Conservation (phyloP, 108 stramenopile species). For the Chaetoceros muelleri region DNA sequence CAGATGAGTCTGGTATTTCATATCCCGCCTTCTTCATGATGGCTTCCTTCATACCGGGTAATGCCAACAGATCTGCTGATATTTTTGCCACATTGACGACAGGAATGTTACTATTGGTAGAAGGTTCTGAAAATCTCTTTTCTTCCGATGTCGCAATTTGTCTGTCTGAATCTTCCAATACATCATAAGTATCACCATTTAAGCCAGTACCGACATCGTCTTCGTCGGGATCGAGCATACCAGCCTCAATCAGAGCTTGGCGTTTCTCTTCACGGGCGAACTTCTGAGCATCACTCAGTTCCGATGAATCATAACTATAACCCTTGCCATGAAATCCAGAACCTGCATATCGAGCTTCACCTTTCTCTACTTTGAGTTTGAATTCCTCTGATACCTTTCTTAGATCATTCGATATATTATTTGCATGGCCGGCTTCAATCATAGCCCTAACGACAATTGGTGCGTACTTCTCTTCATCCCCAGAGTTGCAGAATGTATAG, state of each 20-base stretch:
- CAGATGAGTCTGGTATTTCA: conserved; percentile 27
- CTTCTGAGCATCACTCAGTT: conserved; percentile 90
- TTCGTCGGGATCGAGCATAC: conserved; percentile 76
- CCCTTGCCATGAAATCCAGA: conserved; percentile 95
- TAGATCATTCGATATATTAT: conserved; percentile 81
- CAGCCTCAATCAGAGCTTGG: conserved; percentile 84
- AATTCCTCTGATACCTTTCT: conserved; percentile 79
- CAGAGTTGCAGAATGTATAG: conserved; percentile 91
- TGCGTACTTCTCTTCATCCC: conserved; percentile 92
- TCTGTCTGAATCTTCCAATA: conserved; percentile 7
- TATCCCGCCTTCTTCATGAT: conserved; percentile 67
- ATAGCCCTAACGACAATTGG: conserved; percentile 89
- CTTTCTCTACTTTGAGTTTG: conserved; percentile 86
- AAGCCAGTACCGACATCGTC: conserved; percentile 40
- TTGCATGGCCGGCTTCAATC: conserved; percentile 78
- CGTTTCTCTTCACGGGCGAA: conserved; percentile 79
- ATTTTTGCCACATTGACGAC: conserved; percentile 27
- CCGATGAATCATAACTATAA: conserved; percentile 91
- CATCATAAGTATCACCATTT: conserved; percentile 3
- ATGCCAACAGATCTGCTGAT: conserved; percentile 62
- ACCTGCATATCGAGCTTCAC: conserved; percentile 89
- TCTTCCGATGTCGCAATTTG: conserved; percentile 7
- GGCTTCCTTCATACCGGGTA: conserved; percentile 84
- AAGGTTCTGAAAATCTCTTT: conserved; percentile 18
- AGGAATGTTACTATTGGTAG: background rate